Percentiles rank a stretch among this genome's conserved stretches.
phyloP scores from a whole-genome alignment of 129 eudicot species.

The Silybum marianum region DNA sequence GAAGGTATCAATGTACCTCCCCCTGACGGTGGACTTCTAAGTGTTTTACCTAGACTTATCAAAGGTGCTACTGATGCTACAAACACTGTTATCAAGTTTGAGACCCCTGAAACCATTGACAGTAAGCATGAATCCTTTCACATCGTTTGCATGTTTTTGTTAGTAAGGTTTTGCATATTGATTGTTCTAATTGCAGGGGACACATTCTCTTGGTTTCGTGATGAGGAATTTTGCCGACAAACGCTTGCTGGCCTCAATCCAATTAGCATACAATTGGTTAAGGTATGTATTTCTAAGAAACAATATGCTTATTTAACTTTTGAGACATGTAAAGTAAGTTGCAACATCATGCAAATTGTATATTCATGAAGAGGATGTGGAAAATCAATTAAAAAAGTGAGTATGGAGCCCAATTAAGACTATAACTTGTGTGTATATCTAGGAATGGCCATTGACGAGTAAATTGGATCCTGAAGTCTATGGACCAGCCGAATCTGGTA shows the following conservation, averaged over 20 bases:
- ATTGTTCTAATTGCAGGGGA: conserved; percentile 45
- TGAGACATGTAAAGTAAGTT: not conserved
- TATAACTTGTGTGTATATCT: conserved; percentile 2
- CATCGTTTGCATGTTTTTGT: not conserved
- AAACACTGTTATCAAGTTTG: conserved; percentile 46
- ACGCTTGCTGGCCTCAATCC: conserved; percentile 69
- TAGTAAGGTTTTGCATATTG: not conserved
- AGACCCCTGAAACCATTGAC: conserved; percentile 49
- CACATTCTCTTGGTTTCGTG: conserved; percentile 59
- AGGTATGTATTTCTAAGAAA: conserved; percentile 42
- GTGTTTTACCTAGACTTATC: conserved; percentile 48
- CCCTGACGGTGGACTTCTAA: not conserved
- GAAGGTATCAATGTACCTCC: conserved; percentile 49
- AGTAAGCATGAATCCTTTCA: conserved; percentile 27
- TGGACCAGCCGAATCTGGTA: conserved; percentile 76
- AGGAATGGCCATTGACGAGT: conserved; percentile 92
- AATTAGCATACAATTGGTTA: conserved; percentile 8
- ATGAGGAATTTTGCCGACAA: conserved; percentile 75
- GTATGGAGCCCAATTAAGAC: not conserved
- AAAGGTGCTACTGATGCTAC: conserved; percentile 23
- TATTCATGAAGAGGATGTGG: not conserved
- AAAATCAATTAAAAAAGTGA: not conserved
- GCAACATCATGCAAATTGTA: not conserved
- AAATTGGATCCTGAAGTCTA: conserved; percentile 55
- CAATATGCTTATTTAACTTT: not conserved